A percentile compares a stretch with the other conserved stretches of the same genome.
phyloP scores from a whole-genome alignment of 2,329 filamentous ascomycete species.

The Nannizziopsis arthrosporioides region DNA sequence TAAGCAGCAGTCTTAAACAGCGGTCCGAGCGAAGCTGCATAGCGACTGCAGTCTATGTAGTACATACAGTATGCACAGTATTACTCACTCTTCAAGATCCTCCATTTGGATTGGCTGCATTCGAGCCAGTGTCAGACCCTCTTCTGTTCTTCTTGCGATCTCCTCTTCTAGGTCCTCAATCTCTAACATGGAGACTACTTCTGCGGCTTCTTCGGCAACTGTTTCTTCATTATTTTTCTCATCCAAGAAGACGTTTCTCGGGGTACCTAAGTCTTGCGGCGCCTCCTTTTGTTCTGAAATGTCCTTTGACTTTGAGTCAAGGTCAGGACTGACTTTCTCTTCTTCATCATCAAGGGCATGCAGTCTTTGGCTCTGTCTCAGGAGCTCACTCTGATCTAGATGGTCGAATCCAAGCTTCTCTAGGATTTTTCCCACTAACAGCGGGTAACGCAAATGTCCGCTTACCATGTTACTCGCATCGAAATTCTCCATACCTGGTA shows the following conservation, averaged over 20 bases:
- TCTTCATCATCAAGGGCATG: constrained; percentile 28
- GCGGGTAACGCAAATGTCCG: constrained; percentile 60
- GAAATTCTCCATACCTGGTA: constrained; percentile 49
- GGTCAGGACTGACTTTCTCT: constrained; percentile 23
- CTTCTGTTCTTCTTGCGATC: constrained; percentile 22
- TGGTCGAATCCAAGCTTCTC: constrained; percentile 59
- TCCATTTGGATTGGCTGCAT: constrained; percentile 14
- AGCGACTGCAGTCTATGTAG: too few species aligned
- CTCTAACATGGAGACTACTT: constrained; percentile 14
- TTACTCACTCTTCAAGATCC: constrained; percentile 1
- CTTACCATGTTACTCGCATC: constrained; percentile 54
- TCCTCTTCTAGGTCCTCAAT: constrained; percentile 22
- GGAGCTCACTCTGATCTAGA: constrained; percentile 39
- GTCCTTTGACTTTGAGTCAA: too few species aligned
- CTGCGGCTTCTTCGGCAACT: neutral
- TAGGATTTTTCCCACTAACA: constrained; percentile 55
- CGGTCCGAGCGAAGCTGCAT: too few species aligned
- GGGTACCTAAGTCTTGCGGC: neutral
- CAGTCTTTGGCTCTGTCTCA: constrained; percentile 34
- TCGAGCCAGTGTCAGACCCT: constrained; percentile 19
- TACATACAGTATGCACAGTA: too few species aligned
- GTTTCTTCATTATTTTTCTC: neutral
- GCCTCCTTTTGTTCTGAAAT: constrained; percentile 19
- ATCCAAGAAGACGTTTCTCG: neutral
- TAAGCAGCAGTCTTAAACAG: too few species aligned